Percentiles rank a stretch among this genome's conserved stretches.
phyloP scores from a whole-genome alignment of 1,139 yeast species.

The Taiozyma onychis region DNA sequence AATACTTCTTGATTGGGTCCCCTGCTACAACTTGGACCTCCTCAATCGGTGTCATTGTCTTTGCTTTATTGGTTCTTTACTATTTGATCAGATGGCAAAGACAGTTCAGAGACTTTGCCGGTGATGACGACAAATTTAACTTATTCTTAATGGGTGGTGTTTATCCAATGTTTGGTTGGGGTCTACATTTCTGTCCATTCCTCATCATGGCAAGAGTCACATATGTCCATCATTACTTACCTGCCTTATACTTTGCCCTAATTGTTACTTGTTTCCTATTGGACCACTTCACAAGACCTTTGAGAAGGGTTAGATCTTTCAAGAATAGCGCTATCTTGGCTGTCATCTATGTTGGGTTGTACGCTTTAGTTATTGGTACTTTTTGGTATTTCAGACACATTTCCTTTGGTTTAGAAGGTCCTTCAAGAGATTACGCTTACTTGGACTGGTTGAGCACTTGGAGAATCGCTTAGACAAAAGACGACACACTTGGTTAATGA shows the following conservation, averaged over 20 bases:
- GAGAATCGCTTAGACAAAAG: slow-evolving; percentile 40
- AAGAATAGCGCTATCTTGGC: slow-evolving; percentile 27
- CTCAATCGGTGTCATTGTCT: slow-evolving; percentile 57
- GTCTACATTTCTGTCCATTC: slow-evolving; percentile 86
- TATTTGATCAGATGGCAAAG: slow-evolving; percentile 91
- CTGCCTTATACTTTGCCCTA: slow-evolving; percentile 94
- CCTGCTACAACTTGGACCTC: slow-evolving; percentile 97
- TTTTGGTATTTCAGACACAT: slow-evolving; percentile 74
- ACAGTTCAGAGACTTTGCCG: slow-evolving; percentile 67
- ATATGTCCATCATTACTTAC: slow-evolving; percentile 94
- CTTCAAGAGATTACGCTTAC: slow-evolving; percentile 58
- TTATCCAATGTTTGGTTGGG: slow-evolving; percentile 92
- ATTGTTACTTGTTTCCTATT: slow-evolving; percentile 70
- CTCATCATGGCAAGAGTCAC: slow-evolving; percentile 96
- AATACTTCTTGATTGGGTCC: slow-evolving; percentile 87
- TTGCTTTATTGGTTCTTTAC: slow-evolving; percentile 49
- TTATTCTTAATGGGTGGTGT: slow-evolving; percentile 73
- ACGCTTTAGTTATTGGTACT: slow-evolving; percentile 53
- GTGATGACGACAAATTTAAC: slow-evolving; percentile 29
- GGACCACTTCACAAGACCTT: slow-evolving; percentile 51
- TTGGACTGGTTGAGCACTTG: slow-evolving; percentile 75
- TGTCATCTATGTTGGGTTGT: slow-evolving; percentile 38
- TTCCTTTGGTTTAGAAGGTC: slow-evolving; percentile 89
- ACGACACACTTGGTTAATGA: not conserved
- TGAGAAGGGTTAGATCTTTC: slow-evolving; percentile 31